phyloP scores from a whole-genome alignment of 345 rosid genomes.

The Carallia pectinifolia region DNA sequence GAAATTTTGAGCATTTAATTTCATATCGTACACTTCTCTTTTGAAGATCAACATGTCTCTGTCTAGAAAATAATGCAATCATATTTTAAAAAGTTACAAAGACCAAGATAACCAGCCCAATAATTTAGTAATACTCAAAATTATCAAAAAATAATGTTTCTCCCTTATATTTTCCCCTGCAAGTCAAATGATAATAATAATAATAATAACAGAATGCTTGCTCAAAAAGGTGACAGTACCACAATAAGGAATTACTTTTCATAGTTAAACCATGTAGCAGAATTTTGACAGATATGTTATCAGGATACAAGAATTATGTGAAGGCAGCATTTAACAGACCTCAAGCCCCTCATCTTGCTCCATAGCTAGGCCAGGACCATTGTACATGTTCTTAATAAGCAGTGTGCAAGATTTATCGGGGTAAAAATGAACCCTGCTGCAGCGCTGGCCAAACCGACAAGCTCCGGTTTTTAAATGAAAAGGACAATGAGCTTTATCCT shows the following conservation, averaged over 20 bases:
- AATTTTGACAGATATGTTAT: constrained; percentile 17
- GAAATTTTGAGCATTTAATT: background rate
- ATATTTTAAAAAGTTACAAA: too few relatives aligned
- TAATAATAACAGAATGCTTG: background rate
- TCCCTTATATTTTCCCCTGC: background rate
- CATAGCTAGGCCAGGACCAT: constrained; percentile 92
- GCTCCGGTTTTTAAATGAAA: constrained; percentile 95
- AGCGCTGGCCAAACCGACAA: constrained; percentile 93
- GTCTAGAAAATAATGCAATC: too few relatives aligned
- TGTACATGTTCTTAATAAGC: constrained; percentile 92
- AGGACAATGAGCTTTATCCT: constrained; percentile 99
- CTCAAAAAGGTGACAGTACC: constrained; percentile 1
- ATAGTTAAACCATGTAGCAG: background rate
- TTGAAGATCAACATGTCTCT: too few relatives aligned
- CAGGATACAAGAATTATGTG: constrained; percentile 85
- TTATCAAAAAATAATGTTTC: background rate
- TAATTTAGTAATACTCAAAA: too few relatives aligned
- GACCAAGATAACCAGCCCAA: too few relatives aligned
- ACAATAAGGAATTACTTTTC: background rate
- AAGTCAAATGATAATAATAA: background rate
- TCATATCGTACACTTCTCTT: too few relatives aligned
- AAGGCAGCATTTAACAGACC: constrained; percentile 86
- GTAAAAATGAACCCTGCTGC: constrained; percentile 95
- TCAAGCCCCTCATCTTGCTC: constrained; percentile 99
- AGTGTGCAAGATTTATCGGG: constrained; percentile 82